phyloP scores from a whole-genome alignment of 352 stramenopile genomes.

The Pythium vanterpoolii region DNA sequence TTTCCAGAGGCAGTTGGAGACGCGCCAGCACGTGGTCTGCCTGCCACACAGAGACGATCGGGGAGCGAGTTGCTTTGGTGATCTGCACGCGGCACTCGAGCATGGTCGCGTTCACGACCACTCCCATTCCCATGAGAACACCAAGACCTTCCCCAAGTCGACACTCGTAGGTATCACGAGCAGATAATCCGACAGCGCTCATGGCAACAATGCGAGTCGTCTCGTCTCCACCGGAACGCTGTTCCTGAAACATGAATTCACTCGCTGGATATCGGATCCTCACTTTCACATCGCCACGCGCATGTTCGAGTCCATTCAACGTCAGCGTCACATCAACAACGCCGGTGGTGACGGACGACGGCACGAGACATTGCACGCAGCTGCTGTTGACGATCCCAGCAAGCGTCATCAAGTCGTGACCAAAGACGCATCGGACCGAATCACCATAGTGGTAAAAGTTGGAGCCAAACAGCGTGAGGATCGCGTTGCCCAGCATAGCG shows the following conservation, averaged over 20 bases:
- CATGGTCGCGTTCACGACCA: not conserved
- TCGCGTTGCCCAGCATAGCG: conserved; percentile 10
- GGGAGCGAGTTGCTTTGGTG: not conserved
- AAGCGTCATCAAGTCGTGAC: conserved; percentile 3
- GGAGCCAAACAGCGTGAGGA: conserved; percentile 20
- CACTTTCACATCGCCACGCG: not conserved
- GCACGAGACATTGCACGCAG: conserved; percentile 20
- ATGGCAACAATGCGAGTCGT: not conserved
- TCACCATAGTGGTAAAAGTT: conserved; percentile 13
- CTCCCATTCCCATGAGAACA: not conserved
- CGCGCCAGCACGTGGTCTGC: conserved; percentile 5
- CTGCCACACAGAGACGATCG: conserved; percentile 8
- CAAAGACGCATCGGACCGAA: conserved; percentile 18
- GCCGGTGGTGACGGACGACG: conserved; percentile 1
- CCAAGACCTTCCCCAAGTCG: conserved; percentile 1
- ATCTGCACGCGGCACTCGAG: conserved; percentile 9
- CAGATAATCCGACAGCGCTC: conserved; percentile 1
- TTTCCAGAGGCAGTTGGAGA: not conserved
- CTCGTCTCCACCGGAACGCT: not conserved
- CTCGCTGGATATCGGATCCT: conserved; percentile 13
- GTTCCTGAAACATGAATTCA: conserved; percentile 6
- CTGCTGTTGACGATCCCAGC: conserved; percentile 18
- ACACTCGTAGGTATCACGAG: conserved; percentile 17
- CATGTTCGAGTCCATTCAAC: conserved; percentile 21
- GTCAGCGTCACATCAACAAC: conserved; percentile 7